Evolutionary conservation across 2,329 filamentous ascomycete genomes (phyloP).

Genomic region (Colletotrichum higginsianum): DNA sequence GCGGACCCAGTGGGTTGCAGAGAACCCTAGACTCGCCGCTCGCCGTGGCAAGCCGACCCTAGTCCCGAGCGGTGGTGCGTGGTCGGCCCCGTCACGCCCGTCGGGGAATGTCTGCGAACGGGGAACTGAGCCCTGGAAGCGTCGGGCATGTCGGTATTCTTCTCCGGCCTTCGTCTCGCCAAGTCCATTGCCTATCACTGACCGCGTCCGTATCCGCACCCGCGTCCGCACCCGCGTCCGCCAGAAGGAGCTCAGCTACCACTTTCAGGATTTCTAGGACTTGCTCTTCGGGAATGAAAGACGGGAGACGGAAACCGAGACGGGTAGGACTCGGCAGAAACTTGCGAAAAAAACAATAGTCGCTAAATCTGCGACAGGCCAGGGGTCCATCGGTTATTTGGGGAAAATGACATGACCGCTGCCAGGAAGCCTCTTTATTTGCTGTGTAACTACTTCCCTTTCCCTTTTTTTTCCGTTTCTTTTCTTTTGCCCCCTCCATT

Average conservation of each 20-base stretch:
- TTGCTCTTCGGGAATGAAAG: not conserved
- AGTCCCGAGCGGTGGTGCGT: slow-evolving; percentile 20
- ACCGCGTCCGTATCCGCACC: not conserved
- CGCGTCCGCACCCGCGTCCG: not conserved
- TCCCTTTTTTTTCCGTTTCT: no score
- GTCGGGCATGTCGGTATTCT: slow-evolving; percentile 39
- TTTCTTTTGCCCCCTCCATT: no score
- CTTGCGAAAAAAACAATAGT: not conserved
- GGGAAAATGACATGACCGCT: slow-evolving; percentile 5
- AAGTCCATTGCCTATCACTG: not conserved
- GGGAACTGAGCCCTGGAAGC: slow-evolving; percentile 14
- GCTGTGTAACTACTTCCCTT: no score
- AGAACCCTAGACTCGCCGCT: slow-evolving; percentile 30
- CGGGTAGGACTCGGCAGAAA: not conserved
- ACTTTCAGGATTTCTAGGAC: not conserved
- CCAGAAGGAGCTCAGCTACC: not conserved
- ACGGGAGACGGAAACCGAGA: not conserved
- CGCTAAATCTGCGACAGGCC: slow-evolving; percentile 1
- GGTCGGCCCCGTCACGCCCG: slow-evolving; percentile 34
- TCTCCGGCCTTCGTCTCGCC: slow-evolving; percentile 25
- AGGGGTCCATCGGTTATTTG: slow-evolving; percentile 1
- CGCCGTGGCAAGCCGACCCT: slow-evolving; percentile 28
- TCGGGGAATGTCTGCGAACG: slow-evolving; percentile 38
- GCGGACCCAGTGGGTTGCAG: slow-evolving; percentile 24
- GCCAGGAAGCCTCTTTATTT: not conserved